These are phyloP conservation scores for Debaryomyces prosopidis DNA, from an alignment of 805 yeast species.

Conservation along the genomic window DNA sequence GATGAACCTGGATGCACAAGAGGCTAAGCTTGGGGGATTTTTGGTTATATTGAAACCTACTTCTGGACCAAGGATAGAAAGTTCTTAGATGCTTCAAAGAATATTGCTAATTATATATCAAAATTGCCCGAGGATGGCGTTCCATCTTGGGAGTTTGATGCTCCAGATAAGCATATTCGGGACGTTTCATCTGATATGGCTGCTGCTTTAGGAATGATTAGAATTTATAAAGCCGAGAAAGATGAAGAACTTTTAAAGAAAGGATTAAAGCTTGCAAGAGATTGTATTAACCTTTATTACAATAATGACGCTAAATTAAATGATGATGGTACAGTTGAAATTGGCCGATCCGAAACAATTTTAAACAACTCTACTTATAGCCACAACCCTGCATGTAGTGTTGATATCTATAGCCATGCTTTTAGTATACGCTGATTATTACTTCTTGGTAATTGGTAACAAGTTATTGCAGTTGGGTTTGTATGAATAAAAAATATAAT, in stretches of 20 bases:
- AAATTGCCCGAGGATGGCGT: constrained; percentile 24
- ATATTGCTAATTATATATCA: constrained; percentile 19
- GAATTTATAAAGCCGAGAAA: constrained; percentile 16
- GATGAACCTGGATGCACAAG: constrained; percentile 28
- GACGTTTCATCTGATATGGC: constrained; percentile 30
- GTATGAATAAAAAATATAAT: background rate
- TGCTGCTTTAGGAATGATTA: constrained; percentile 25
- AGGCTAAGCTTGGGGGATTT: constrained; percentile 34
- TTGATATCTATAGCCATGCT: constrained; percentile 19
- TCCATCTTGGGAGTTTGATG: constrained; percentile 26
- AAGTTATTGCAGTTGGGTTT: constrained; percentile 23
- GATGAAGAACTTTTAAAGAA: constrained; percentile 11
- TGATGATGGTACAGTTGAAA: constrained; percentile 14
- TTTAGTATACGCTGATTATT: constrained; percentile 31
- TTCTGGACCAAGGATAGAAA: constrained; percentile 20
- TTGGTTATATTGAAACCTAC: constrained; percentile 26
- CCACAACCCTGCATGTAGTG: constrained; percentile 19
- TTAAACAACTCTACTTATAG: constrained; percentile 23
- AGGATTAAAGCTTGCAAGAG: constrained; percentile 16
- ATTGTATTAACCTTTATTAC: constrained; percentile 12
- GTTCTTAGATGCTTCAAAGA: constrained; percentile 24
- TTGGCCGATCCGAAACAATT: constrained; percentile 20
- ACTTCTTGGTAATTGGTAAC: constrained; percentile 26
- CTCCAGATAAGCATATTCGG: constrained; percentile 19
- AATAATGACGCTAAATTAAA: constrained; percentile 3